Evolutionary conservation across 176 grass and related monocot species (phyloP).

Genomic region (Tuctoria greenei): DNA sequence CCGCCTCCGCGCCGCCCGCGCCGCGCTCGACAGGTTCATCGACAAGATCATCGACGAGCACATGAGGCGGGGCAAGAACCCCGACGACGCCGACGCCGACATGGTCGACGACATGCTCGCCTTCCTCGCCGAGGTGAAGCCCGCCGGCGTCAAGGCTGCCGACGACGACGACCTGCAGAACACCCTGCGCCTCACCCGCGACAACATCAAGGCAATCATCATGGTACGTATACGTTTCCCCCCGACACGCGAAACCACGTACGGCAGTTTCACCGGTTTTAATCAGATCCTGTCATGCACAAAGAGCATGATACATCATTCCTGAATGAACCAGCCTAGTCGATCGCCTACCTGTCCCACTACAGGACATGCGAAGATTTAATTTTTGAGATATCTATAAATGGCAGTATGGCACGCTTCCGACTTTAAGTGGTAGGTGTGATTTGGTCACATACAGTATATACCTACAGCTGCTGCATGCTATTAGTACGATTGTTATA

Average conservation of each 20-base stretch:
- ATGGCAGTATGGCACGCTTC: background rate
- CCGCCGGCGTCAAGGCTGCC: too few relatives aligned
- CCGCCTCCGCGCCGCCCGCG: conserved; percentile 53
- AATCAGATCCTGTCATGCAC: background rate
- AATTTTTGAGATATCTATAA: background rate
- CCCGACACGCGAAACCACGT: background rate
- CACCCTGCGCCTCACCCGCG: conserved; percentile 63
- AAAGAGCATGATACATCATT: background rate
- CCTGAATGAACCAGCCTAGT: background rate
- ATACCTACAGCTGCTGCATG: too few relatives aligned
- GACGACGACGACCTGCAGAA: conserved; percentile 59
- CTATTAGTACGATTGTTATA: too few relatives aligned
- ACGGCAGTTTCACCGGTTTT: background rate
- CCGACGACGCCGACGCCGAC: conserved; percentile 64
- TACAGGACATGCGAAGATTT: background rate
- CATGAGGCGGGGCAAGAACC: conserved; percentile 51
- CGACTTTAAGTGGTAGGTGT: too few relatives aligned
- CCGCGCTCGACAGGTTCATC: conserved; percentile 70
- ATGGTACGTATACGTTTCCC: conserved; percentile 56
- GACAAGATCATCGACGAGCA: conserved; percentile 95
- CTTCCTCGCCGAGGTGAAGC: conserved; percentile 50
- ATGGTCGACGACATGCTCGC: conserved; percentile 96
- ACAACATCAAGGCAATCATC: conserved; percentile 92
- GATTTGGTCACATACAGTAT: too few relatives aligned
- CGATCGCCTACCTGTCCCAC: background rate